phyloP scores from a whole-genome alignment of 768 basidiomycete species.

The Serendipita sp. region DNA sequence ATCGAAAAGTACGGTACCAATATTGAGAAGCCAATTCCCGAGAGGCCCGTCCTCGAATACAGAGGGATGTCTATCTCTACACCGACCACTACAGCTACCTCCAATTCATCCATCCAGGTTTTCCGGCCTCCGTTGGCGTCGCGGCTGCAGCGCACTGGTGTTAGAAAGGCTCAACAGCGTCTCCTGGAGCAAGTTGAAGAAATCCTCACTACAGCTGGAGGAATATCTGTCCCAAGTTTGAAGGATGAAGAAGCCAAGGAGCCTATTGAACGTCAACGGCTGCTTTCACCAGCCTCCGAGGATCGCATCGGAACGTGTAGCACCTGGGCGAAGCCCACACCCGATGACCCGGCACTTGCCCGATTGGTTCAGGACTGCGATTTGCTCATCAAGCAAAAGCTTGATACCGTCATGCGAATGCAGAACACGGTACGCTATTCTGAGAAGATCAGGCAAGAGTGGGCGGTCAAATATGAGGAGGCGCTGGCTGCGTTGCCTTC shows the following conservation, averaged over 20 bases:
- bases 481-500: slow-evolving; percentile 33
- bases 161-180: slow-evolving; percentile 67
- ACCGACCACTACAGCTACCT: slow-evolving; percentile 53
- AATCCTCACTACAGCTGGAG: slow-evolving; percentile 59
- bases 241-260: slow-evolving; percentile 86
- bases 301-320: slow-evolving; percentile 69
- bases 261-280: slow-evolving; percentile 80
- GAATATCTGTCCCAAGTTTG: slow-evolving; percentile 74
- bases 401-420: slow-evolving; percentile 88
- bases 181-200: slow-evolving; percentile 79
- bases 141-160: slow-evolving; percentile 64
- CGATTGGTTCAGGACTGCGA: slow-evolving; percentile 80
- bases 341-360: slow-evolving; percentile 70
- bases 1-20: slow-evolving; percentile 22
- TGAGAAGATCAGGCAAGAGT: slow-evolving; percentile 93
- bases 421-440: slow-evolving; percentile 94
- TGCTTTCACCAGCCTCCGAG: slow-evolving; percentile 82
- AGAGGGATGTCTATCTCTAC: slow-evolving; percentile 74
- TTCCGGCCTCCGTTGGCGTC: slow-evolving; percentile 43
- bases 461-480: slow-evolving; percentile 77
- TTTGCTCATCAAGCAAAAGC: slow-evolving; percentile 79
- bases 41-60: slow-evolving; percentile 54
- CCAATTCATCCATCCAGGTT: slow-evolving; percentile 60
- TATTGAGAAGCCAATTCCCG: slow-evolving; percentile 17
- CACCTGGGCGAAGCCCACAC: slow-evolving; percentile 72